phyloP scores from a whole-genome alignment of 768 basidiomycete species.

The Phlebiopsis gigantea region DNA sequence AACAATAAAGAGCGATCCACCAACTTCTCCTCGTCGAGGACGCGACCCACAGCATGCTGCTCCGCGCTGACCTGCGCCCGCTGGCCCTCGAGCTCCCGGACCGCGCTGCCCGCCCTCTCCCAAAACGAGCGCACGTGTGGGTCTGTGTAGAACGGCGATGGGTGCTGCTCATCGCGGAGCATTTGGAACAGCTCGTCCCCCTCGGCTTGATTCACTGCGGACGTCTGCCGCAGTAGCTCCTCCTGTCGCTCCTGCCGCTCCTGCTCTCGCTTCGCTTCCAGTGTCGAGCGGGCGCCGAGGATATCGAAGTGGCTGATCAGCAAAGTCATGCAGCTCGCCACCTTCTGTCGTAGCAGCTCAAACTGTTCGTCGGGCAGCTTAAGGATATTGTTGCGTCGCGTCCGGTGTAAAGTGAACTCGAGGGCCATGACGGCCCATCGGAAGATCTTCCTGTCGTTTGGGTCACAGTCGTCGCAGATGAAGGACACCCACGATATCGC shows the following conservation, averaged over 20 bases:
- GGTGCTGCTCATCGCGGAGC: constrained; percentile 31
- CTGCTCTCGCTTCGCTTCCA: constrained; percentile 87
- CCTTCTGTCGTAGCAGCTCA: constrained; percentile 82
- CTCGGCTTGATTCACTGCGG: constrained; percentile 37
- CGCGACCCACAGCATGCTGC: constrained; percentile 80
- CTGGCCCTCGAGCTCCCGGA: constrained; percentile 60
- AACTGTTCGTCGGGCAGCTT: constrained; percentile 88
- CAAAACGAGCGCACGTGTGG: constrained; percentile 69
- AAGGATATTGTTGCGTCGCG: constrained; percentile 82
- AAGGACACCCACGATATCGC: constrained; percentile 98
- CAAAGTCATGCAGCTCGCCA: constrained; percentile 95
- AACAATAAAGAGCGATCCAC: constrained; percentile 94
- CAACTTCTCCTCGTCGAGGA: constrained; percentile 87
- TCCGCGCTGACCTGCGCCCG: constrained; percentile 59
- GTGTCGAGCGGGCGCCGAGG: constrained; percentile 83
- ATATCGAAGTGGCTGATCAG: constrained; percentile 98
- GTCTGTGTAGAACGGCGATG: constrained; percentile 42
- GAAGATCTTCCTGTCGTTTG: constrained; percentile 92
- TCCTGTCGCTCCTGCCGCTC: constrained; percentile 79
- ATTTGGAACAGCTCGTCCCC: constrained; percentile 40
- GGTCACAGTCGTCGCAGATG: constrained; percentile 97
- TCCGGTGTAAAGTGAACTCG: constrained; percentile 86
- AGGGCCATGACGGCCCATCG: constrained; percentile 97
- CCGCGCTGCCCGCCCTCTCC: constrained; percentile 59
- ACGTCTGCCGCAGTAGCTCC: constrained; percentile 47